Base-by-base conservation (phyloP, 2,329 filamentous ascomycete genomes). In the Emmonsiellopsis sp. region DNA sequence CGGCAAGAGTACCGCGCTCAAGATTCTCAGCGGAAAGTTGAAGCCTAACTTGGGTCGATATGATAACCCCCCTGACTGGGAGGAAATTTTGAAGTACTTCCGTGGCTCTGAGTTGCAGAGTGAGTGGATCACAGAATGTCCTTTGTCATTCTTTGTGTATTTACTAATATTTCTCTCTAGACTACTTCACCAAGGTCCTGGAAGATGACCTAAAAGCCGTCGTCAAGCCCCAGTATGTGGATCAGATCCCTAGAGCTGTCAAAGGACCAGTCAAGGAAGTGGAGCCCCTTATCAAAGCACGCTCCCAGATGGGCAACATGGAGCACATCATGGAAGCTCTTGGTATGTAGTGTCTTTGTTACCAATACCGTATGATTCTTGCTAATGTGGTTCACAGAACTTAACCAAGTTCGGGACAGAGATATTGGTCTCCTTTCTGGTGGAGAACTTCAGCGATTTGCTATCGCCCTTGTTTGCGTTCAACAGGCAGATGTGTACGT, bases 211-310 rank as follows among this genome's bases (percentile, higher is more conserved):
- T 98, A 61, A 96, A 96, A 79, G 92, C 94, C 56, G 88, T 98
- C 55, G 91, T 97, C 64, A 98, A 98, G 81, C 93, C 93, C 54
- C 94, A 98, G 76, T 96, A 98, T 77, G 93, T 98, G 65, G 93
- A 98, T 65, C 93, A 97, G 75, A 92, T 98, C 60, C 93, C 93
- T 57, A 89, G 86, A 71, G 92, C 93, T 42, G 87, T 98, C 66
- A 90, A 86, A 68, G 85, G 86, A 17, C 76, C 87, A 43, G 80
- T 91, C 62, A 90, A 90, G 75, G 82, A 82, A 31, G 94, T 98
- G 53, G 81, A 84, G 61, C 78, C 78, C 55, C 80, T 97, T 58
- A 85, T 98, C 60, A 81, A 88, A 67, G 80, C 83, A 62, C 85
- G 89, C 60, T 76, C 81, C 56, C 82, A 89, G 58, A 82, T 95